Evolutionary conservation across 768 basidiomycete species (phyloP).

Genomic region (Tylopilus rubrobrunneus): DNA sequence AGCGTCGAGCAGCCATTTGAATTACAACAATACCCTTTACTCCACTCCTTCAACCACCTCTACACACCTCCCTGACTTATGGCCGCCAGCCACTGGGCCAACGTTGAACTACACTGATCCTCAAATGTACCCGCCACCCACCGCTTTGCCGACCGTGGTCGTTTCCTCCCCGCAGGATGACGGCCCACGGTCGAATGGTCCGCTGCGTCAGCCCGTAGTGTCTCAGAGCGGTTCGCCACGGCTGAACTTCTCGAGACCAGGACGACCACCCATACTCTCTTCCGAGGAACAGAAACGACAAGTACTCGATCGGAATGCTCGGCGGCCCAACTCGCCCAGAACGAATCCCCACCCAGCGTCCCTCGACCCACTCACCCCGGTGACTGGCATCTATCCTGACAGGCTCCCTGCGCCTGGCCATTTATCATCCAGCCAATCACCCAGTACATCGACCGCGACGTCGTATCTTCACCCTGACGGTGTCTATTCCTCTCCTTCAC

Average conservation of each 20-base stretch:
- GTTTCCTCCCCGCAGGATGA: constrained; percentile 44
- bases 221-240: constrained; percentile 28
- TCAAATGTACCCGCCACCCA: constrained; percentile 13
- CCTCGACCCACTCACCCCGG: constrained; percentile 17
- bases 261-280: constrained; percentile 40
- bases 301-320: constrained; percentile 58
- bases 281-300: constrained; percentile 39
- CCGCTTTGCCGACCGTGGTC: constrained; percentile 50
- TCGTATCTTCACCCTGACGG: constrained; percentile 20
- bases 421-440: not conserved
- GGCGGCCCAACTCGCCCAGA: constrained; percentile 33
- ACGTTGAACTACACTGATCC: constrained; percentile 3
- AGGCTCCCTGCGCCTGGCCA: not conserved
- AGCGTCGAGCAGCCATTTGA: constrained; percentile 18
- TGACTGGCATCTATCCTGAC: constrained; percentile 19
- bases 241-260: constrained; percentile 64
- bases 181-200: constrained; percentile 16
- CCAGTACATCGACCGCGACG: not conserved
- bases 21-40: not conserved
- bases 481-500: constrained; percentile 13
- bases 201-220: constrained; percentile 41
- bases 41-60: not conserved
- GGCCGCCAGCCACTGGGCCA: constrained; percentile 11
- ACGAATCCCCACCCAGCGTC: constrained; percentile 7
- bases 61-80: constrained; percentile 11